A percentile compares a stretch with the other conserved stretches of the same genome.
Conservation (phyloP, 176 grass and related monocot genomes). For the Oryza officinalis region DNA sequence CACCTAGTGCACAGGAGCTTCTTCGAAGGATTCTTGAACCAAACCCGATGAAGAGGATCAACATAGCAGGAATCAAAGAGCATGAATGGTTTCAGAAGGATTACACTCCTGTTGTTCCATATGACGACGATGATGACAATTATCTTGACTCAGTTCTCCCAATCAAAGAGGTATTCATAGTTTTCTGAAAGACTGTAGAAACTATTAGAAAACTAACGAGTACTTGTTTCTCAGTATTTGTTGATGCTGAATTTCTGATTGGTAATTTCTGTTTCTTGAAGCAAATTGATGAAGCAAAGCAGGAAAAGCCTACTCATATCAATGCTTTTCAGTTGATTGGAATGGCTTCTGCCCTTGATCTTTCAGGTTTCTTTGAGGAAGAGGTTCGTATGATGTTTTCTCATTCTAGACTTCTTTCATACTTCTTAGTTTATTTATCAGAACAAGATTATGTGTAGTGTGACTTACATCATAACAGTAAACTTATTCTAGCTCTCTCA, state of each 20-base stretch:
- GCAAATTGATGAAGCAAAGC: constrained; percentile 37
- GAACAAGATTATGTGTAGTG: background rate
- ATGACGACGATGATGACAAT: constrained; percentile 59
- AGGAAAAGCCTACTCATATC: constrained; percentile 55
- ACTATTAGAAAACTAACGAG: background rate
- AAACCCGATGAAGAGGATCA: constrained; percentile 65
- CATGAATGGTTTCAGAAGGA: constrained; percentile 75
- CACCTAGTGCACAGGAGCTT: constrained; percentile 51
- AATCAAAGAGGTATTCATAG: constrained; percentile 61
- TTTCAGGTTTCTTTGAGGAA: constrained; percentile 91
- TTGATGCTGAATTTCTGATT: constrained; percentile 31
- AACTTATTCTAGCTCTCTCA: too few species aligned
- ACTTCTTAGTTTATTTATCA: background rate
- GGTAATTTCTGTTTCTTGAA: constrained; percentile 47
- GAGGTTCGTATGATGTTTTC: constrained; percentile 49
- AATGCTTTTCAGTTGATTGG: constrained; percentile 94
- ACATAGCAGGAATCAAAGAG: constrained; percentile 56
- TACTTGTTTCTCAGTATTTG: background rate
- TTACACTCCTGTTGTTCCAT: constrained; percentile 46
- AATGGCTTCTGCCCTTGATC: constrained; percentile 83
- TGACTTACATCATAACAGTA: background rate
- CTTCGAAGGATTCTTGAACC: constrained; percentile 72
- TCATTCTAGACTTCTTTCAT: constrained; percentile 2
- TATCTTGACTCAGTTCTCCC: constrained; percentile 31
- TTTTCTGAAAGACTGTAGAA: background rate